Conservation (phyloP, 768 basidiomycete genomes). For the Filobasidium floriforme region DNA sequence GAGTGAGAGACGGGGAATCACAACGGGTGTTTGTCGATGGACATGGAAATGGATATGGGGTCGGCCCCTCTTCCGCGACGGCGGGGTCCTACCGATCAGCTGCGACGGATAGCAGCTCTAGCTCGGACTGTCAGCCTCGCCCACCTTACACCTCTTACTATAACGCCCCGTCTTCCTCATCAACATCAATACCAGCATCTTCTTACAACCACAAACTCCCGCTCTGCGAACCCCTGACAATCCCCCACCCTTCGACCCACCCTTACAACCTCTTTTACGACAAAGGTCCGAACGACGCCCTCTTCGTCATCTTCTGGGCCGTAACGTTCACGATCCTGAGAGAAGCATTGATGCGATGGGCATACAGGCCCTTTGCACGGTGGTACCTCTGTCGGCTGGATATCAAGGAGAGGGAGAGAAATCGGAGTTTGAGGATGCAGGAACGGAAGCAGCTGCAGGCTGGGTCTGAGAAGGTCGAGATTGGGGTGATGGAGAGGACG, state of each 20-base stretch:
- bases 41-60: too few relatives aligned
- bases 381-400: slow-evolving; percentile 63
- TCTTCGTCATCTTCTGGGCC: slow-evolving; percentile 71
- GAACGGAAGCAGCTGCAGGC: neutral
- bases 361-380: slow-evolving; percentile 73
- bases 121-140: too few relatives aligned
- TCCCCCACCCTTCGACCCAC: neutral
- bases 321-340: slow-evolving; percentile 78
- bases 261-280: slow-evolving; percentile 50
- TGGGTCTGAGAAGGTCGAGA: neutral
- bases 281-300: slow-evolving; percentile 66
- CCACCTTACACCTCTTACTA: too few relatives aligned
- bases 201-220: neutral
- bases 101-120: too few relatives aligned
- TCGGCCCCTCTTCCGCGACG: too few relatives aligned
- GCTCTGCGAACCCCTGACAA: neutral
- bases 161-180: neutral
- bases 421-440: neutral
- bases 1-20: too few relatives aligned
- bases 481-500: slow-evolving; percentile 28
- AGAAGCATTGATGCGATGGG: slow-evolving; percentile 62
- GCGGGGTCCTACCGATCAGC: too few relatives aligned
- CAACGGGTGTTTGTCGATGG: too few relatives aligned
- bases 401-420: slow-evolving; percentile 55
- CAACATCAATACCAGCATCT: neutral